phyloP scores from a whole-genome alignment of 2,329 filamentous ascomycete genomes.

The Furcasterigmium sp. region DNA sequence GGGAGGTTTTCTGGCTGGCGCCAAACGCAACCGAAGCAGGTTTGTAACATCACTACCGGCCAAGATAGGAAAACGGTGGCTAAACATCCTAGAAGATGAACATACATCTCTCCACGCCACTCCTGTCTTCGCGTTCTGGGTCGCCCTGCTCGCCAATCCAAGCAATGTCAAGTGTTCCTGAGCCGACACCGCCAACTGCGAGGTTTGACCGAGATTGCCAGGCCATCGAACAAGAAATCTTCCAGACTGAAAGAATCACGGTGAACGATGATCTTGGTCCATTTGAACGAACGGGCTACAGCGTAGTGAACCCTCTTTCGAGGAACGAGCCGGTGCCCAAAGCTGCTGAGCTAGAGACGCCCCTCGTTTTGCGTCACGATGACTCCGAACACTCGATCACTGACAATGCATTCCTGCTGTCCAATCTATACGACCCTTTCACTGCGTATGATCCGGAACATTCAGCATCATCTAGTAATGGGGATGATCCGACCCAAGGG shows the following conservation, averaged over 20 bases:
- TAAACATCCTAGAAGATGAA: too few relatives aligned
- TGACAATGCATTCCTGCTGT: background rate
- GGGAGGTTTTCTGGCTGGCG: background rate
- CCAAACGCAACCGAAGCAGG: background rate
- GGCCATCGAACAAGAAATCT: too few relatives aligned
- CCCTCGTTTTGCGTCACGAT: background rate
- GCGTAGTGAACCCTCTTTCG: background rate
- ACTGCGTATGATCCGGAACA: background rate
- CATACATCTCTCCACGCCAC: too few relatives aligned
- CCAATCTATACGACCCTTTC: background rate
- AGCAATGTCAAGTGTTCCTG: too few relatives aligned
- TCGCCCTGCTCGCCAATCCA: too few relatives aligned
- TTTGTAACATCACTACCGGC: background rate
- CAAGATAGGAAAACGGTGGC: too few relatives aligned
- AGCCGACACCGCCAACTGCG: too few relatives aligned
- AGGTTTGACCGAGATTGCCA: too few relatives aligned
- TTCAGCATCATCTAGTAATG: too few relatives aligned
- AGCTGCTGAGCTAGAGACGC: background rate
- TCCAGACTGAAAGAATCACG: background rate
- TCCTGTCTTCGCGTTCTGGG: too few relatives aligned
- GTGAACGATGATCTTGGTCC: background rate
- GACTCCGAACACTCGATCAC: background rate
- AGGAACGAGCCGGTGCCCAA: background rate
- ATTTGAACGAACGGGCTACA: background rate
- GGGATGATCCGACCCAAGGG: too few relatives aligned